phyloP scores from a whole-genome alignment of 805 yeast genomes.

The Hanseniaspora hatyaiensis region DNA sequence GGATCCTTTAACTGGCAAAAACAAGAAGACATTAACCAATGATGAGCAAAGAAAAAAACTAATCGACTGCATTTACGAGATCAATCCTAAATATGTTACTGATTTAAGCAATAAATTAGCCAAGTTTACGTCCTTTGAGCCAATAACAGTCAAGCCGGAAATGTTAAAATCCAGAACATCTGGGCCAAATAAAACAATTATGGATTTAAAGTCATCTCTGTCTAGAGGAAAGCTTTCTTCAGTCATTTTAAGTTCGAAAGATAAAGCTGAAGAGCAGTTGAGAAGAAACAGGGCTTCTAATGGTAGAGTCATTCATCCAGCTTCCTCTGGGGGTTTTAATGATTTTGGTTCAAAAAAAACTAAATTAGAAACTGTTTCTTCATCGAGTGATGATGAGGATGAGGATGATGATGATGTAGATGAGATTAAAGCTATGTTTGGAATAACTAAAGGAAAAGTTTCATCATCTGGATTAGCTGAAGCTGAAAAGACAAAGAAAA shows the following conservation, averaged over 20 bases:
- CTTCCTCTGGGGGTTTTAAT: constrained; percentile 42
- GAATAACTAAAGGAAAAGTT: constrained; percentile 19
- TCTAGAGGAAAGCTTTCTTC: constrained; percentile 10
- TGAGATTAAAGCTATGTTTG: constrained; percentile 22
- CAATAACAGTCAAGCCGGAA: constrained; percentile 21
- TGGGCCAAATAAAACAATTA: constrained; percentile 14
- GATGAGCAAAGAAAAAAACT: constrained; percentile 12
- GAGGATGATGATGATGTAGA: constrained; percentile 34
- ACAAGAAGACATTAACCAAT: constrained; percentile 10
- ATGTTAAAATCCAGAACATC: constrained; percentile 18
- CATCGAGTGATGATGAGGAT: constrained; percentile 27
- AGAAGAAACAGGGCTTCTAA: constrained; percentile 29
- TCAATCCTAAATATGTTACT: constrained; percentile 9
- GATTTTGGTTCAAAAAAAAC: constrained; percentile 26
- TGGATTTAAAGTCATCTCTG: constrained; percentile 15
- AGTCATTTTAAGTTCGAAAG: constrained; percentile 12
- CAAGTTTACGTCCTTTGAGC: neutral
- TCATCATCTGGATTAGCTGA: no score
- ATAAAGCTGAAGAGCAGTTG: constrained; percentile 22
- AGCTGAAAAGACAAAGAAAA: neutral
- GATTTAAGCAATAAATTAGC: constrained; percentile 11
- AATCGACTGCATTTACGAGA: constrained; percentile 7
- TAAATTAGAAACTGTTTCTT: constrained; percentile 16
- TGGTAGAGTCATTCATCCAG: constrained; percentile 34
- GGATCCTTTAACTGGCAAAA: constrained; percentile 37